Evolutionary conservation across 208 protist genomes (phyloP), one percentile per base, ranked within the genome.

Genomic region (Vickermania ingenoplastis): DNA sequence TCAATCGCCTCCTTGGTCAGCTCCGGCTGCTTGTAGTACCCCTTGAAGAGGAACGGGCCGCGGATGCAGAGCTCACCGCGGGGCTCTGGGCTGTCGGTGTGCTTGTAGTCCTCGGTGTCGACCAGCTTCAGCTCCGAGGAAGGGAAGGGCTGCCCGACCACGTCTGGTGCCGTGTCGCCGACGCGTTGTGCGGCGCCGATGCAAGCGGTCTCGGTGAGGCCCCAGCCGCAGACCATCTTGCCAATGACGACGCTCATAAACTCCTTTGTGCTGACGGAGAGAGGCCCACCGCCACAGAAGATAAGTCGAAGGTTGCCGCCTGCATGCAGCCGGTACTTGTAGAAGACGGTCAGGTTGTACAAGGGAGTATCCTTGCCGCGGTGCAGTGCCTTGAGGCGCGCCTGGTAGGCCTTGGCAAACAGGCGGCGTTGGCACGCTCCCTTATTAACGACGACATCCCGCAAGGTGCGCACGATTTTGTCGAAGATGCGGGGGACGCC

Each of bases 71-170:
- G 71, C 58, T 89, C 82, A 25, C 63, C 65, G 31, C 64, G 53
- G 2, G 70, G 70, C 31, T 80, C 57, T 2, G 65, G 70, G 26
- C 26, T 62, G 51, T 85, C 69, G 0, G 60, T 71, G 58, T 81
- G 71, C 21, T 65, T 69, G 59, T 76, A 79, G 24, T 76, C 65
- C 13, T 81, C 76, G 1, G 87, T 77, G 57, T 93, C 82, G 2
- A 81, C 65, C 0, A 98, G 68, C 64, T 91, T 86, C 49, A 97
- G 31, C 67, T 97, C 79, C 27, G 53, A 45, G n/a, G 41, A 21
- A 11, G 69, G 49, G n/a, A 87, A 25, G 3, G 69, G 29, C 11
- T 29, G 68, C n/a, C 70, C 70, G 2, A 70, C 70, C 2, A 11
- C 31, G 1, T 48, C 29, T 0, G 61, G 53, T 21, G 59, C 65